A percentile compares a stretch with the other conserved stretches of the same genome.
These are phyloP conservation scores for Neovahlkampfia damariscottae DNA, from an alignment of 78 protist species.

Conservation along the genomic window DNA sequence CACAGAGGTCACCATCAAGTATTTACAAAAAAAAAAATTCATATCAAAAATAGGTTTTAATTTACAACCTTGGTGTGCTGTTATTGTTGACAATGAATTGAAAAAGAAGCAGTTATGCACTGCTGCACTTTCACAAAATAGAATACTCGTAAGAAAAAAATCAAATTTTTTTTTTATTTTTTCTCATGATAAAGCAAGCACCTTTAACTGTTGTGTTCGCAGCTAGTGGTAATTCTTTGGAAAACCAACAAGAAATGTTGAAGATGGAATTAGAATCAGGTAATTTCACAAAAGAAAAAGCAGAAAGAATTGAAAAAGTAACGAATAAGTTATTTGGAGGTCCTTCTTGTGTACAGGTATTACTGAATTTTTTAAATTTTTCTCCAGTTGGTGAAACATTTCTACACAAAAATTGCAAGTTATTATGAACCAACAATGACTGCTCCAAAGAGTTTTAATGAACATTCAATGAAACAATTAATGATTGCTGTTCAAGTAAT, in stretches of 20 bases:
- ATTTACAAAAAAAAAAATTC: too few species aligned
- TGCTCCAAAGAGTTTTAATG: not conserved
- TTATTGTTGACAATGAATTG: not conserved
- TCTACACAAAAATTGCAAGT: not conserved
- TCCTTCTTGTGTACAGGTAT: not conserved
- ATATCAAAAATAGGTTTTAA: not conserved
- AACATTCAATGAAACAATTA: not conserved
- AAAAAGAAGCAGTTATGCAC: not conserved
- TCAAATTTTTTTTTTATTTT: too few species aligned
- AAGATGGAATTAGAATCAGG: not conserved
- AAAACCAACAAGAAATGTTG: not conserved
- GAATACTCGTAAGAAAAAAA: too few species aligned
- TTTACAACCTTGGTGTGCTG: not conserved
- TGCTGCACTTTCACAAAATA: not conserved
- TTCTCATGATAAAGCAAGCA: too few species aligned
- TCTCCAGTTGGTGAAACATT: not conserved
- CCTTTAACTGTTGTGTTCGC: not conserved
- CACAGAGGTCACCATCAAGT: not conserved
- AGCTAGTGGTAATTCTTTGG: not conserved
- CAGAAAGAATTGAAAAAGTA: not conserved
- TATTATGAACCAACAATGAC: not conserved
- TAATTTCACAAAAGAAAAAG: not conserved
- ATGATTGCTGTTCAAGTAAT: not conserved
- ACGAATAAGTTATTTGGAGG: not conserved
- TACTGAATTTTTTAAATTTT: not conserved